Conservation (phyloP, 2,329 filamentous ascomycete genomes). For the Teratosphaeria destructans region DNA sequence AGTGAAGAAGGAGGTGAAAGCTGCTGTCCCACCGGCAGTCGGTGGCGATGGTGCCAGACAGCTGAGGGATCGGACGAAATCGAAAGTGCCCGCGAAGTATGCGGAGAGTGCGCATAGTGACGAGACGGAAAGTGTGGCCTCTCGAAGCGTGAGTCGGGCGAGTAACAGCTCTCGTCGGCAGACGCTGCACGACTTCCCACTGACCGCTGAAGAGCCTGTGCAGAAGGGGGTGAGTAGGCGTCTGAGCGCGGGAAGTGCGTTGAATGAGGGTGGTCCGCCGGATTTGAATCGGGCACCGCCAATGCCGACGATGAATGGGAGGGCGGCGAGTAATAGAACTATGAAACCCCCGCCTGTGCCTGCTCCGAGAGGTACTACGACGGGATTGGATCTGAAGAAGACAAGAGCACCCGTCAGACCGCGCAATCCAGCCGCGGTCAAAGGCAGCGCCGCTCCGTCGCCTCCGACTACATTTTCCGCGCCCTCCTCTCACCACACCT, state of each 20-base stretch:
- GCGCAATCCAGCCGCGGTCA: not conserved
- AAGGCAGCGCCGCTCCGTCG: not conserved
- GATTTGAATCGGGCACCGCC: constrained; percentile 10
- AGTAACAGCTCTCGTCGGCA: constrained; percentile 16
- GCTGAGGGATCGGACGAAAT: constrained; percentile 34
- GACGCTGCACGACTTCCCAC: constrained; percentile 31
- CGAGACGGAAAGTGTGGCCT: constrained; percentile 13
- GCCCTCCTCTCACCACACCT: not conserved
- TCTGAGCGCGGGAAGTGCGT: constrained; percentile 22
- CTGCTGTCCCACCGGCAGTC: constrained; percentile 27
- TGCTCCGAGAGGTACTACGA: not conserved
- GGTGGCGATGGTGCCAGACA: constrained; percentile 42
- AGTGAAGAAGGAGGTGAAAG: constrained; percentile 51
- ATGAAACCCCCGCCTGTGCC: constrained; percentile 22
- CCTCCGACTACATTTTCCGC: not conserved
- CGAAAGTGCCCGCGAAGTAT: constrained; percentile 11
- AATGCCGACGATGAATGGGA: constrained; percentile 12
- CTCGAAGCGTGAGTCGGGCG: constrained; percentile 10
- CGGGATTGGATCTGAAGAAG: constrained; percentile 18
- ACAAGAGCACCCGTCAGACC: constrained; percentile 12
- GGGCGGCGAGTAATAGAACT: constrained; percentile 9
- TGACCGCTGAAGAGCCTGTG: constrained; percentile 5
- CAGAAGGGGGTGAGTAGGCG: constrained; percentile 18
- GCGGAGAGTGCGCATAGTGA: constrained; percentile 17
- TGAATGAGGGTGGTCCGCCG: constrained; percentile 13